Evolutionary conservation across 176 grass and related monocot genomes (phyloP), one percentile per base, ranked within the genome.

Genomic region (Juncus effusus): DNA sequence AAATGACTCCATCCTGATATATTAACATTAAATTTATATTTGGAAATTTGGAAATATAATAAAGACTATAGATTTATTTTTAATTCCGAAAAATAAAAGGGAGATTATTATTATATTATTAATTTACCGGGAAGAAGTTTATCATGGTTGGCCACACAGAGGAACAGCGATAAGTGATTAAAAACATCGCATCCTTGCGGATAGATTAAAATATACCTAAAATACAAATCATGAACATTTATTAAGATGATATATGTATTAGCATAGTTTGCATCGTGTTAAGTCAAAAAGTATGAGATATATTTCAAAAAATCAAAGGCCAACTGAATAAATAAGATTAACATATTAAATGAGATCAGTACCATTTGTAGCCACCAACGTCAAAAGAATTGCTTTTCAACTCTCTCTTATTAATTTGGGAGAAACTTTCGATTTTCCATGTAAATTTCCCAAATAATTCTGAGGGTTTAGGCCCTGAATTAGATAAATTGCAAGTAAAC

Each of bases 291-390:
- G 1, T 28, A 28, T 28, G 19, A 28, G 19, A 28, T 28, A 1
- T 28, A 13, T 35, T 10, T 13, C 9, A 72, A 79, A n/a, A 9
- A 44, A 58, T 4, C 6, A 76, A 76, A 6, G 52, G 68, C 28
- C 38, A 76, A 39, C 59, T 10, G 38, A 3, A 13, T 51, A 60
- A 4, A 57, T 1, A 44, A 28, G 19, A 51, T 59, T 60, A 52
- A 72, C 39, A 61, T 56, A n/a, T 5, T 11, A 54, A 63, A 70
- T 3, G 2, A 60, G 13, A 42, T 14, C 38, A 4, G 75, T 99
- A 99, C 94, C 89, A 99, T 73, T 93, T 93, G 80, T 85, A 99
- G 75, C 94, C 85, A 39, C 94, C 94, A 75, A 99, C 85, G 85
- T 93, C 88, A 76, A 99, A 99, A 53, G 85, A 78, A 77, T 93